These are phyloP conservation scores for Leavenworthia alabamica DNA, from an alignment of 345 rosid species.

Conservation along the genomic window DNA sequence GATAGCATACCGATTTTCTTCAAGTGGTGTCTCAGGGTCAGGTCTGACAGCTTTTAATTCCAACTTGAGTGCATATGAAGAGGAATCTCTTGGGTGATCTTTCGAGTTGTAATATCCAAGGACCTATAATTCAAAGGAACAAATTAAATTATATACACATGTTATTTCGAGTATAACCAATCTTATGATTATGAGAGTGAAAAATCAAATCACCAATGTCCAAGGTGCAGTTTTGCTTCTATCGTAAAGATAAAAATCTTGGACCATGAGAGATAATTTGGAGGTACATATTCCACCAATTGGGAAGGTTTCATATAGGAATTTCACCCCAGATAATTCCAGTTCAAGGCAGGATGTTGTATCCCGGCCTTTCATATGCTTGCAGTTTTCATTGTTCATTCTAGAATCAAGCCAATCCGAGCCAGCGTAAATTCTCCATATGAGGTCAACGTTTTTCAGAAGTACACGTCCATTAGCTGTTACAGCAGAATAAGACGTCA, in stretches of 20 bases:
- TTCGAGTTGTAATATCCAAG: conserved; percentile 69
- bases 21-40: conserved; percentile 77
- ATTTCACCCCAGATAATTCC: conserved; percentile 52
- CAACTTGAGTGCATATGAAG: conserved; percentile 72
- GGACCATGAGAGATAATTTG: conserved; percentile 55
- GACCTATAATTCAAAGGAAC: conserved; percentile 43
- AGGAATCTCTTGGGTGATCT: conserved; percentile 81
- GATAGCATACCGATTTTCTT: conserved; percentile 75
- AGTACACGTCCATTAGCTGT: conserved; percentile 51
- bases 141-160: conserved; percentile 5
- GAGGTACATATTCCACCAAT: conserved; percentile 54
- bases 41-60: conserved; percentile 88
- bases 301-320: conserved; percentile 58
- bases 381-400: conserved; percentile 26
- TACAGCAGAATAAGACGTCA: conserved; percentile 34
- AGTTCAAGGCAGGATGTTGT: conserved; percentile 58
- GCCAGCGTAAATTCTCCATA: conserved; percentile 84
- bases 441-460: conserved; percentile 52
- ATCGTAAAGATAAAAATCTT: conserved; percentile 74
- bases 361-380: conserved; percentile 45
- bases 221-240: conserved; percentile 68
- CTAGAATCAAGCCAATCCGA: conserved; percentile 56
- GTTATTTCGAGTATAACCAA: conserved; percentile 3
- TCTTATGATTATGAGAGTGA: not conserved
- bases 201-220: conserved; percentile 54